Conservation (phyloP, 2,329 filamentous ascomycete genomes). For the Aureobasidium pullulans region DNA sequence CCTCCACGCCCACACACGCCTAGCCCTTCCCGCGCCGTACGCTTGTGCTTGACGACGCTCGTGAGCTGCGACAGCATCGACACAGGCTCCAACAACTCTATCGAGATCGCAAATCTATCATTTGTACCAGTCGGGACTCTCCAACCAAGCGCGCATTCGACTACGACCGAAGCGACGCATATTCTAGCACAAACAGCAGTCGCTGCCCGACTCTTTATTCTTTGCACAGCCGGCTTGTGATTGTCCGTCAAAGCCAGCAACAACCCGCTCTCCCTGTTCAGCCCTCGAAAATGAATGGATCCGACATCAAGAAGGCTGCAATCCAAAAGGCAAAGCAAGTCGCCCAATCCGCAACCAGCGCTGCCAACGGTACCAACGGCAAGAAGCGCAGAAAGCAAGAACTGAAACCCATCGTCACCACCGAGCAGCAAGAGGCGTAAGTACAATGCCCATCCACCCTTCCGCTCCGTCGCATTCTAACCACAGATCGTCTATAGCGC, state of each 20-base stretch:
- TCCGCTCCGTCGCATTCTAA: slow-evolving; percentile 15
- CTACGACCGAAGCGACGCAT: background rate
- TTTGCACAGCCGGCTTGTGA: background rate
- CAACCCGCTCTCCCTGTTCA: background rate
- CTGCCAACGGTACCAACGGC: slow-evolving; percentile 39
- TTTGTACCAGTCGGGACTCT: background rate
- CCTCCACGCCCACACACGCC: background rate
- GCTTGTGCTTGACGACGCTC: background rate
- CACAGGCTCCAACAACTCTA: background rate
- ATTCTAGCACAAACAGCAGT: background rate
- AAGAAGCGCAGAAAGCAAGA: slow-evolving; percentile 70
- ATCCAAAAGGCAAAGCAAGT: slow-evolving; percentile 61
- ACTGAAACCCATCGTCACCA: slow-evolving; percentile 70
- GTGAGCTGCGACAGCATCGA: slow-evolving; percentile 4
- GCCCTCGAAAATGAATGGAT: slow-evolving; percentile 48
- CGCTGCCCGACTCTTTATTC: background rate
- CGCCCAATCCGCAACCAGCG: slow-evolving; percentile 45
- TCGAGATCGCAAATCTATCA: background rate
- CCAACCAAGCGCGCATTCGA: background rate
- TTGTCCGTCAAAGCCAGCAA: slow-evolving; percentile 1
- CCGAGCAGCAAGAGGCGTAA: slow-evolving; percentile 48
- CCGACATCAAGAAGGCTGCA: slow-evolving; percentile 56
- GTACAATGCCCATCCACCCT: slow-evolving; percentile 17
- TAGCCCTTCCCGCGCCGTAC: background rate
- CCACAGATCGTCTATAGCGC: slow-evolving; percentile 4